These are phyloP conservation scores for Dactylellina parvicollis DNA, from an alignment of 2,329 filamentous ascomycete genomes.

Conservation along the genomic window DNA sequence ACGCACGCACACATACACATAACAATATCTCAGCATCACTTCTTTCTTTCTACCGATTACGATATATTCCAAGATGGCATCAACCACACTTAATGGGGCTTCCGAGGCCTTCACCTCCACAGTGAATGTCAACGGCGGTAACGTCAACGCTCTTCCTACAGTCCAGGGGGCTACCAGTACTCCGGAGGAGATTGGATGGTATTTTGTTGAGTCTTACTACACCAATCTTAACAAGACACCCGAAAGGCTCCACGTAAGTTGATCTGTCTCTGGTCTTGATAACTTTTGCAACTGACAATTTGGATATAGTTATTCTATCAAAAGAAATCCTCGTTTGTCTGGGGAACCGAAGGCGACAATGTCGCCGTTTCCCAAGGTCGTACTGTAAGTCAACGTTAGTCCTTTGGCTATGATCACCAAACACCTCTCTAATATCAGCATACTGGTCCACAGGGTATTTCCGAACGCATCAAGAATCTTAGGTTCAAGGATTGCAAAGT, in stretches of 20 bases:
- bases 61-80: constrained; percentile 54
- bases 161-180: constrained; percentile 63
- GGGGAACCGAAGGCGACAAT: constrained; percentile 88
- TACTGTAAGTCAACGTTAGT: constrained; percentile 70
- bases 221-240: constrained; percentile 94
- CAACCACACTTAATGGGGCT: constrained; percentile 58
- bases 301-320: constrained; percentile 82
- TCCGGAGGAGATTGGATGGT: constrained; percentile 98
- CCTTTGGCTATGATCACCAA: not conserved
- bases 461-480: constrained; percentile 90
- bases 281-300: constrained; percentile 42
- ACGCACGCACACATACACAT: not conserved
- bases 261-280: constrained; percentile 6
- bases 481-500: constrained; percentile 99
- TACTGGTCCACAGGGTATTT: constrained; percentile 69
- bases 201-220: constrained; percentile 99
- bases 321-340: constrained; percentile 94
- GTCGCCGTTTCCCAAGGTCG: constrained; percentile 86
- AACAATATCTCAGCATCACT: not conserved
- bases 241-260: constrained; percentile 80
- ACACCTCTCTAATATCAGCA: not conserved
- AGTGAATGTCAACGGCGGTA: constrained; percentile 61
- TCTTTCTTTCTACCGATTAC: not conserved
- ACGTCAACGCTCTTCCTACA: constrained; percentile 46
- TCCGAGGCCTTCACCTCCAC: constrained; percentile 59